These are phyloP conservation scores for Suillus bovinus DNA, from an alignment of 768 basidiomycete genomes.

Conservation along the genomic window DNA sequence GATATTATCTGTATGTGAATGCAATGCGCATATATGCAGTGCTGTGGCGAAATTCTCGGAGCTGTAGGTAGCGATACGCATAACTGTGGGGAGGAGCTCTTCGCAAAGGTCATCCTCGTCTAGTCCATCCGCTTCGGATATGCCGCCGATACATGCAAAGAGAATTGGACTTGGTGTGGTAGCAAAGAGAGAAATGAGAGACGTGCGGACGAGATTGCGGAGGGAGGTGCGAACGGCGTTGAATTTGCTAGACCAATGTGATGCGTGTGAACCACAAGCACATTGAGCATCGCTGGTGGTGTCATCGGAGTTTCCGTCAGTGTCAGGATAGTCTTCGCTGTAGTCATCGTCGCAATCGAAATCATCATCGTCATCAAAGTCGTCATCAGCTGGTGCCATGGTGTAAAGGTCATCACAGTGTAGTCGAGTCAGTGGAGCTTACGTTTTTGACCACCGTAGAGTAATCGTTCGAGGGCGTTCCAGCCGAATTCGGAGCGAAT, in stretches of 20 bases:
- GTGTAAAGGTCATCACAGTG: slow-evolving; percentile 7
- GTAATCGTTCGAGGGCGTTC: slow-evolving; percentile 48
- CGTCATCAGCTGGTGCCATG: slow-evolving; percentile 14
- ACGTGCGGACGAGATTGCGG: slow-evolving; percentile 44
- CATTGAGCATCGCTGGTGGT: slow-evolving; percentile 26
- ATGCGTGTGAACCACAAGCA: slow-evolving; percentile 39
- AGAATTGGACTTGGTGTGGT: slow-evolving; percentile 48
- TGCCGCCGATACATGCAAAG: slow-evolving; percentile 42
- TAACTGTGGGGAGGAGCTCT: slow-evolving; percentile 35
- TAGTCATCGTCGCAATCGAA: slow-evolving; percentile 33
- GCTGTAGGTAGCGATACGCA: slow-evolving; percentile 45
- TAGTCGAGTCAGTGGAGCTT: slow-evolving; percentile 16
- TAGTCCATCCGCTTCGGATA: slow-evolving; percentile 27
- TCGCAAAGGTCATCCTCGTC: slow-evolving; percentile 35
- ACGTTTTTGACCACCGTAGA: slow-evolving; percentile 54
- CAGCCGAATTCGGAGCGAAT: slow-evolving; percentile 54
- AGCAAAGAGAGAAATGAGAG: slow-evolving; percentile 50
- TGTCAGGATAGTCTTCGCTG: slow-evolving; percentile 23
- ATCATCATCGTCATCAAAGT: slow-evolving; percentile 24
- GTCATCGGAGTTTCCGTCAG: slow-evolving; percentile 14
- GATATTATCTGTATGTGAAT: slow-evolving; percentile 37
- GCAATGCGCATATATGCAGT: slow-evolving; percentile 49
- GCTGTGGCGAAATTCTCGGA: slow-evolving; percentile 56
- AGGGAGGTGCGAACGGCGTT: slow-evolving; percentile 42
- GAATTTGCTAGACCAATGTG: slow-evolving; percentile 52